Evolutionary conservation across 2,329 filamentous ascomycete species (phyloP), one percentile per base, ranked within the genome.

Genomic region (Nemania sp.): DNA sequence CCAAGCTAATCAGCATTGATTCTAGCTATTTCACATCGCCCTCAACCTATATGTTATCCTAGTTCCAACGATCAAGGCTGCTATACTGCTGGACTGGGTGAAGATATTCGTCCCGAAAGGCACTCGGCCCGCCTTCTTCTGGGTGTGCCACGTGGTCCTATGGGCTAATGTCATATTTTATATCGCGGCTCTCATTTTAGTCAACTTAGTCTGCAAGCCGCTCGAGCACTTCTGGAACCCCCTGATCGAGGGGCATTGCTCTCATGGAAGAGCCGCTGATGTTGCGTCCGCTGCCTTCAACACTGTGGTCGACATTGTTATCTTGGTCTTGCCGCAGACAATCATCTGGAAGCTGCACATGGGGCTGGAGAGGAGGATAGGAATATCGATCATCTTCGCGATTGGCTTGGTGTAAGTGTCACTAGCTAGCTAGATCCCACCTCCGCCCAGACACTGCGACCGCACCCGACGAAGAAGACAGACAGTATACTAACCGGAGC

Each of bases 311-410:
- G 55, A 61, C 33, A 3, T 59, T 5, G 22, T 58, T 19, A 53
- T 61, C 15, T 20, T 58, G 11, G 3, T 58, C 14, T 30, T 61
- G 3, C 55, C 58, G 2, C 58, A 61, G 8, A 28, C 19, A 19
- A 30, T 59, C 8, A 59, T 61, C 11, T 61, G 58, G 58, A 49
- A 40, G 8, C 37, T 61, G 15, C 46, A 61, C 11, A 42, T 61
- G 24, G 31, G 39, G 9, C 20, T 5, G 1, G 14, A 41, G 15
- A 54, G 44, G 22, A 61, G 56, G 17, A 26, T 59, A n/a, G 55
- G 52, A 7, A 43, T 59, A 9, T 33, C 58, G n/a, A 31, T 52
- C 22, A 46, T 54, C 5, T 57, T 57, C 33, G 22, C 23, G 3
- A 41, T 54, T 2, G 54, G 49, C 7, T 20, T 57, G 4, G 22